A percentile compares a stretch with the other conserved stretches of the same genome.
These are phyloP conservation scores for Zygnema circumcarinatum DNA, from an alignment of 139 green algal species.

Conservation along the genomic window DNA sequence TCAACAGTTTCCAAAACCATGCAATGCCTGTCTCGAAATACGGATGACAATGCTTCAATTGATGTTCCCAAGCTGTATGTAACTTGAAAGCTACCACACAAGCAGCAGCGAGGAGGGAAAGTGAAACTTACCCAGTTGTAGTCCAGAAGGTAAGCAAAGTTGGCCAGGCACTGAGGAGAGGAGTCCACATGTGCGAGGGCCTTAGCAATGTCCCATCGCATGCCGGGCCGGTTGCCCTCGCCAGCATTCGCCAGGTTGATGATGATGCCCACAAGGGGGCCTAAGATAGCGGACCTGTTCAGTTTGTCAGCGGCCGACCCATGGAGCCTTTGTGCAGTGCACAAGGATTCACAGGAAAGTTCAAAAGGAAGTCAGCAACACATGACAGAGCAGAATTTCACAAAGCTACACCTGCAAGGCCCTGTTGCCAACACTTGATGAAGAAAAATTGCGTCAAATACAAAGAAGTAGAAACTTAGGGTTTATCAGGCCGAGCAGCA, in stretches of 20 bases:
- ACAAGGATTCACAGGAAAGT: neutral
- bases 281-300: neutral
- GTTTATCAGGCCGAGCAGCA: too few relatives aligned
- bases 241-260: neutral
- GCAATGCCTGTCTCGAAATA: too few relatives aligned
- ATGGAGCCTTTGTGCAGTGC: neutral
- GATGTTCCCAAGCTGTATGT: too few relatives aligned
- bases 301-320: neutral
- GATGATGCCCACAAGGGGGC: slow-evolving; percentile 16
- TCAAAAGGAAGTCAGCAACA: neutral
- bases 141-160: slow-evolving; percentile 9
- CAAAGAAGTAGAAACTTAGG: too few relatives aligned
- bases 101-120: too few relatives aligned
- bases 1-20: too few relatives aligned
- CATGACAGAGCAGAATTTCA: too few relatives aligned
- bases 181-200: slow-evolving; percentile 16
- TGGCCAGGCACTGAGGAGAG: neutral
- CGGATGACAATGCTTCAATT: too few relatives aligned
- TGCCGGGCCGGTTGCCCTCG: neutral
- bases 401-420: too few relatives aligned
- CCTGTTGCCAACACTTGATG: too few relatives aligned
- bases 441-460: too few relatives aligned
- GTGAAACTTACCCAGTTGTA: slow-evolving; percentile 36
- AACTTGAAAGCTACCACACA: too few relatives aligned
- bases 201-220: slow-evolving; percentile 1